Base-by-base conservation (phyloP, 306 rosid species). In the Acacia confusa region DNA sequence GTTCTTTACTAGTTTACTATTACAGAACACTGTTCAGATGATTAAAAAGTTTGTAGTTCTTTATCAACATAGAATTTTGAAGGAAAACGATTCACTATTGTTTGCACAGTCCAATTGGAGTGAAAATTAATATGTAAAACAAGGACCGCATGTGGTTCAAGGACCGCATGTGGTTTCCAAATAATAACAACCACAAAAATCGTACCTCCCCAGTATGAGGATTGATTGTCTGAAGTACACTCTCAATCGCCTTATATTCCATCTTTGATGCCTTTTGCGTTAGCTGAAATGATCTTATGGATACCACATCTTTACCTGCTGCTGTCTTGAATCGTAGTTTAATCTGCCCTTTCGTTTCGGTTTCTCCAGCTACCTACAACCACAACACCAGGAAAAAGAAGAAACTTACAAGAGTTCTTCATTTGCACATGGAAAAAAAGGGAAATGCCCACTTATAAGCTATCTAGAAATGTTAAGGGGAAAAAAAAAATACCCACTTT, bases 161-260 rank as follows among this genome's bases (percentile, higher is more conserved):
- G n/a, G 3, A 17, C 11, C 36, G 14, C 25, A 4, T 61, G 13
- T 13, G 36, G 43, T 13, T 27, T 40, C 48, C 32, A 72, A 53
- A 72, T 11, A 7, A 16, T 22, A 48, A 47, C 6, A 38, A 38
- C 52, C 14, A 75, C 22, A 27, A 72, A 11, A 11, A 36, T 2
- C 7, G 6, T 80, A 89, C 97, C 98, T 95, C 99, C 44, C 99
- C 97, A 0, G 93, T 80, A 74, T 93, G 98, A 44, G 99, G 98
- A 83, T 93, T 93, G 27, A 95, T 93, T 38, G 99, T 95, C 73
- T 95, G 99, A 83, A 95, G 96, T 24, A 95, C 99, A 61, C 98
- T 95, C 87, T 95, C 99, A 43, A 95, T 93, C 8, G 98, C 99
- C 66, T 95, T 95, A 61, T 88, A 95, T 84, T 95, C 99, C 99